Base-by-base conservation (phyloP, 2,329 filamentous ascomycete genomes). In the Laburnicola sp. region DNA sequence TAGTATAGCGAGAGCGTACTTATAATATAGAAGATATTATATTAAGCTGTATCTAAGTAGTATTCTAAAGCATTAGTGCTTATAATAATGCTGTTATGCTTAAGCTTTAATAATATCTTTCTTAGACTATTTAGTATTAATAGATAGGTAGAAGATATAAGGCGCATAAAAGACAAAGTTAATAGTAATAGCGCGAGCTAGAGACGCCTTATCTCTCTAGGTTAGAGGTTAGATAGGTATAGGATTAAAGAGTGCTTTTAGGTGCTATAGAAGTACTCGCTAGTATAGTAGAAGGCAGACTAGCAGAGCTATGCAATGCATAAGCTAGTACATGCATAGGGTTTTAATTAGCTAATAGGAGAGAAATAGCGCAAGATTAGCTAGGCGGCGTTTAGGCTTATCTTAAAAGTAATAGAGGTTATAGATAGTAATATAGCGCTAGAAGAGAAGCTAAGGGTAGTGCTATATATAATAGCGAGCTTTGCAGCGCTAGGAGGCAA, bases 1-100 rank as follows among this genome's bases (percentile, higher is more conserved):
- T 53, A 58, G 50, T 65, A 60, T 47, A 52, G 53, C 25, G 49
- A 57, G 46, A 64, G 63, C 44, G 55, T 64, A 31, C 55, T 65
- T n/a, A 58, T 49, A 6, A 59, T 54, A n/a, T 65, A 53, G 57
- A 58, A 63, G 43, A 63, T 54, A 3, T 57, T 58, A 16, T 59
- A 46, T 45, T 21, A 30, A 27, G 52, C 54, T 27, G 53, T 66
- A 3, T 25, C 32, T 6, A 28, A 46, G 2, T 50, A 53, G 35
- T 56, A 37, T 51, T 21, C 45, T 25, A 49, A 45, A 42, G 65
- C 62, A 8, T 44, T 49, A 11, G 39, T 35, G 3, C 53, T 66
- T 2, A 47, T 58, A 34, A 57, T 41, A 22, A 30, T 55, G 23
- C 30, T 56, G n/a, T 16, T 16, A 16, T 16, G 1, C 16, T 16